Evolutionary conservation across 768 basidiomycete genomes (phyloP).

Genomic region (Pulveroboletus sp.): DNA sequence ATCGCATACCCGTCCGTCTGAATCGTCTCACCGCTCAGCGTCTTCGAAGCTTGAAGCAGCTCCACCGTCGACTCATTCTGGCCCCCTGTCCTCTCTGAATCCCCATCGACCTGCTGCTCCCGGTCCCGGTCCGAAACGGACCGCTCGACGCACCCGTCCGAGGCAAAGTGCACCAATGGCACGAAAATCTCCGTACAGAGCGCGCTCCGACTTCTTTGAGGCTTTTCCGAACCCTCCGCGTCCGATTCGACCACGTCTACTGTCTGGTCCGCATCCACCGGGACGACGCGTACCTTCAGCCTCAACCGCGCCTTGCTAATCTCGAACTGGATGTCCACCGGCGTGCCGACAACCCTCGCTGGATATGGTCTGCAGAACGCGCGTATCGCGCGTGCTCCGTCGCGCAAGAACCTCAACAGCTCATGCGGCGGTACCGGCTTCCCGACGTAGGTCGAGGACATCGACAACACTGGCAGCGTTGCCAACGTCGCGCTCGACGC

Average conservation of each 20-base stretch:
- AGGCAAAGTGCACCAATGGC: slow-evolving; percentile 86
- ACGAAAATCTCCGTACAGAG: slow-evolving; percentile 87
- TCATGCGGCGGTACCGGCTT: slow-evolving; percentile 7
- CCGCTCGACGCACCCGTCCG: slow-evolving; percentile 31
- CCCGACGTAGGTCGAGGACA: not conserved
- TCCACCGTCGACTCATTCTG: slow-evolving; percentile 16
- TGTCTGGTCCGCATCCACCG: slow-evolving; percentile 46
- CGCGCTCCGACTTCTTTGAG: slow-evolving; percentile 24
- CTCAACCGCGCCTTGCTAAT: slow-evolving; percentile 66
- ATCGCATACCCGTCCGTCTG: slow-evolving; percentile 34
- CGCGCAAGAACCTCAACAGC: slow-evolving; percentile 63
- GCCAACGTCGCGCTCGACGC: slow-evolving; percentile 18
- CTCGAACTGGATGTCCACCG: slow-evolving; percentile 69
- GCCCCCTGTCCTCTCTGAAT: not conserved
- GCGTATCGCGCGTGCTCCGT: slow-evolving; percentile 79
- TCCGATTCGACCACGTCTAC: not conserved
- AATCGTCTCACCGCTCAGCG: slow-evolving; percentile 8
- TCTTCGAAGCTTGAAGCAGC: slow-evolving; percentile 4
- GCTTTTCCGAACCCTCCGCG: not conserved
- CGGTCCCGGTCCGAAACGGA: slow-evolving; percentile 5
- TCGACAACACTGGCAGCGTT: slow-evolving; percentile 18
- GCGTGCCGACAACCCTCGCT: slow-evolving; percentile 63
- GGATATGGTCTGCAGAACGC: slow-evolving; percentile 89
- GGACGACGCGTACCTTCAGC: slow-evolving; percentile 57
- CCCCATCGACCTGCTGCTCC: not conserved